These are phyloP conservation scores for Cercospora zeae-maydis DNA, from an alignment of 2,329 filamentous ascomycete species.

Conservation along the genomic window DNA sequence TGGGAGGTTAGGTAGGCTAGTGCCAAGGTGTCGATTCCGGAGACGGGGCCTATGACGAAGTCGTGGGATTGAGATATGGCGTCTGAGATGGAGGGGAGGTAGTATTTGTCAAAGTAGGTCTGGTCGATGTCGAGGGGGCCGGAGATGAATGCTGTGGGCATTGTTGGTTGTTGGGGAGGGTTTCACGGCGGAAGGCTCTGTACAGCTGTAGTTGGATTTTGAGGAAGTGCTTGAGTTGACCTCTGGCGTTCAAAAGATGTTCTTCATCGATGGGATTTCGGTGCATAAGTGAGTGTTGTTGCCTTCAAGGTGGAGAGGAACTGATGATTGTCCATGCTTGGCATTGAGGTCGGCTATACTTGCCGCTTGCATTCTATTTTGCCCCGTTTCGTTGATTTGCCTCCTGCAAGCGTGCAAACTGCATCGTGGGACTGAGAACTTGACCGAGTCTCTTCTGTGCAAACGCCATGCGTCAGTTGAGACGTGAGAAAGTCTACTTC, in stretches of 20 bases:
- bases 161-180: not conserved
- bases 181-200: too few species aligned
- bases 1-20: slow-evolving; percentile 8
- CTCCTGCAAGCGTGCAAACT: not conserved
- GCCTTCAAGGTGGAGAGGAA: not conserved
- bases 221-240: too few species aligned
- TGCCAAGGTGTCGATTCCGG: slow-evolving; percentile 17
- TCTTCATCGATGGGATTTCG: not conserved
- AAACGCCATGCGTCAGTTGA: not conserved
- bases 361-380: not conserved
- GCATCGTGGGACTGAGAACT: not conserved
- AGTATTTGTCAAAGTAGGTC: slow-evolving; percentile 14
- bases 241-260: not conserved
- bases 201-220: too few species aligned
- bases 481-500: not conserved
- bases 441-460: not conserved
- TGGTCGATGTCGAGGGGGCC: slow-evolving; percentile 14
- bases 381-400: too few species aligned
- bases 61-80: slow-evolving; percentile 1
- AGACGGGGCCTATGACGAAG: slow-evolving; percentile 15
- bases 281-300: not conserved
- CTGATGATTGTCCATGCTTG: not conserved
- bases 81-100: slow-evolving; percentile 6
- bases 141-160: slow-evolving; percentile 15
- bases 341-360: not conserved